Evolutionary conservation across 257 asterid genomes (phyloP), one percentile per base, ranked within the genome.

Genomic region (Plantago elongata): DNA sequence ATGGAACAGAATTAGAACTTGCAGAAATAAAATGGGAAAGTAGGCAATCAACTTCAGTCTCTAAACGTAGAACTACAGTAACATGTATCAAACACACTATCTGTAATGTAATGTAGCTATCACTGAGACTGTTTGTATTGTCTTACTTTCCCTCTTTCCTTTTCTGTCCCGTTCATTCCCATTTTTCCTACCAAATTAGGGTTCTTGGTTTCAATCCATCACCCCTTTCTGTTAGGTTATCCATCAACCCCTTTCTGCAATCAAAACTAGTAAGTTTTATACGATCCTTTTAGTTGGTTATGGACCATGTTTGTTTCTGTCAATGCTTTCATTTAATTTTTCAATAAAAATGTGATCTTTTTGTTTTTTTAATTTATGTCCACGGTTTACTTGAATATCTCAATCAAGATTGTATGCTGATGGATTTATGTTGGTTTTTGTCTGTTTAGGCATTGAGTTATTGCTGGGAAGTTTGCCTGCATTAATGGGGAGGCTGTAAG

Each of bases 131-230:
- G 4, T 34, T 34, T 34, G 40, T 34, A 34, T 34, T 34, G 40
- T 34, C 40, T 3, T 34, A 3, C 15, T 22, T 13, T 52, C 11
- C 30, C 57, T 18, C 5, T 51, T 15, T 51, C 13, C 5, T 5
- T 15, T 50, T 15, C 55, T 14, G 17, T 15, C 9, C 14, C 6
- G 2, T 2, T 3, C 16, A 48, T 67, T 51, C 13, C 17, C 59
- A 22, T 22, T 40, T 44, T 10, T 49, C 38, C 38, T 50, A 61
- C 55, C 75, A 57, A 67, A 50, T 48, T 74, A 57, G 75, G 74
- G 75, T 17, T 67, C 40, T 34, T 34, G 40, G 5, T 65, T 64
- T 59, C 17, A 9, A 12, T 59, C 16, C 44, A n/a, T 16, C 50
- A 67, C 65, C 42, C 11, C 69, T 50, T 60, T 61, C 73, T 51